A percentile compares a stretch with the other conserved stretches of the same genome.
Conservation (phyloP, 2,329 filamentous ascomycete species). For the Calonectria ilicicola region DNA sequence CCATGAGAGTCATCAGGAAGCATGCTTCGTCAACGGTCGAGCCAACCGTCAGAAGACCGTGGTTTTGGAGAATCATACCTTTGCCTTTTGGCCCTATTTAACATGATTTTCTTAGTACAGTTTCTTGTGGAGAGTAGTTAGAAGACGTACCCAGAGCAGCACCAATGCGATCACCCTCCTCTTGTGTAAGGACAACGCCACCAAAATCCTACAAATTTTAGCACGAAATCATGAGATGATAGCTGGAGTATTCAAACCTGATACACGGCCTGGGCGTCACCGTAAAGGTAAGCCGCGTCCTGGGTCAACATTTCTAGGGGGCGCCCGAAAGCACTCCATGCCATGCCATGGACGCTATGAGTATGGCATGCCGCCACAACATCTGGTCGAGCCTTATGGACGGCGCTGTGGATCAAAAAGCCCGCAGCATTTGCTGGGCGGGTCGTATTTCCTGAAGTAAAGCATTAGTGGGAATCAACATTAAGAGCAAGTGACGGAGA, state of each 20-base stretch:
- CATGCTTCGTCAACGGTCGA: slow-evolving; percentile 21
- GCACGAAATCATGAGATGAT: background rate
- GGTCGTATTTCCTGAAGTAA: slow-evolving; percentile 52
- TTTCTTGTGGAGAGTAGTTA: background rate
- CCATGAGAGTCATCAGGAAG: slow-evolving; percentile 17
- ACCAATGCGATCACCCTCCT: slow-evolving; percentile 65
- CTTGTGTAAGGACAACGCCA: slow-evolving; percentile 62
- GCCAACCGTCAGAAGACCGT: slow-evolving; percentile 19
- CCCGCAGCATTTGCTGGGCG: slow-evolving; percentile 72
- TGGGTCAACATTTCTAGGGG: slow-evolving; percentile 76
- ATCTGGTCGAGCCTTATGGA: slow-evolving; percentile 72
- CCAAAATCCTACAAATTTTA: slow-evolving; percentile 51
- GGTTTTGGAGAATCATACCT: slow-evolving; percentile 45
- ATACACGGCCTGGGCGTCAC: slow-evolving; percentile 69
- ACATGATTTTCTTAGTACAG: slow-evolving; percentile 62
- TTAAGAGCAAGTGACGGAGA: background rate
- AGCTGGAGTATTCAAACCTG: slow-evolving; percentile 31
- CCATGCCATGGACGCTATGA: slow-evolving; percentile 71
- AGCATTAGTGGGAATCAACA: background rate
- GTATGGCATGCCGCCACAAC: slow-evolving; percentile 75
- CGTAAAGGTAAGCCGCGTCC: slow-evolving; percentile 72
- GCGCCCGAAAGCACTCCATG: slow-evolving; percentile 71
- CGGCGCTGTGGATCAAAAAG: slow-evolving; percentile 74
- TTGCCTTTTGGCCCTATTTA: slow-evolving; percentile 64
- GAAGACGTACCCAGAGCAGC: background rate